A percentile compares a stretch with the other conserved stretches of the same genome.
phyloP scores from a whole-genome alignment of 140 eudicot species.

The Cichorium intybus region DNA sequence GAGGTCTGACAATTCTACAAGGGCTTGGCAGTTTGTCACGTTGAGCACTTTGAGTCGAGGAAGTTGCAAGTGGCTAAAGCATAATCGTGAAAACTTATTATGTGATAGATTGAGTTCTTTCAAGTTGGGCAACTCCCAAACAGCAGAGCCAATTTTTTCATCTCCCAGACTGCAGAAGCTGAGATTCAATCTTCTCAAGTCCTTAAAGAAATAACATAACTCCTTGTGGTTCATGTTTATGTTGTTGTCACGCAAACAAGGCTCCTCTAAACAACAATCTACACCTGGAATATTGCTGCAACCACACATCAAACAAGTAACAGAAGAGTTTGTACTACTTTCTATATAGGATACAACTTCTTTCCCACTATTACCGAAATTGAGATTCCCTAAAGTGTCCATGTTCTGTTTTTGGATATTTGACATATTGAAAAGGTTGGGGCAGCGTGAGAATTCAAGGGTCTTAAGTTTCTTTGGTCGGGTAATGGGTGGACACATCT shows the following conservation, averaged over 20 bases:
- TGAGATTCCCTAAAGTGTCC: no score
- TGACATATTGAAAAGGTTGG: no score
- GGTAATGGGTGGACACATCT: conserved; percentile 19
- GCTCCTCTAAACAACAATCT: background rate
- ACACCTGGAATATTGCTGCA: no score
- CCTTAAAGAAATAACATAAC: background rate
- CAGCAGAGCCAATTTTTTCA: conserved; percentile 2
- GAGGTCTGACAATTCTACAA: conserved; percentile 7
- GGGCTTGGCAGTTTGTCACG: conserved; percentile 6
- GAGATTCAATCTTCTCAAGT: conserved; percentile 21
- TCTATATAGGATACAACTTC: no score
- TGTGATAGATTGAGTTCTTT: conserved; percentile 18
- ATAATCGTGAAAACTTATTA: conserved; percentile 13
- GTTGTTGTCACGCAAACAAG: background rate
- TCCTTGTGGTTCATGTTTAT: background rate
- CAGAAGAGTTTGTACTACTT: no score
- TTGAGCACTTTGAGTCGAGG: conserved; percentile 23
- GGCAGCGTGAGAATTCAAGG: no score
- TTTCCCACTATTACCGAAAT: no score
- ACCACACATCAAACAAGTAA: background rate
- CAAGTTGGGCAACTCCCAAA: conserved; percentile 21
- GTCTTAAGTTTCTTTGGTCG: no score
- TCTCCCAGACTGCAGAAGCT: conserved; percentile 16
- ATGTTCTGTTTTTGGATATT: no score
- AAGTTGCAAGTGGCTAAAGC: conserved; percentile 14